Evolutionary conservation across 1,139 yeast species (phyloP).

Genomic region (Starmera stellimalicola): DNA sequence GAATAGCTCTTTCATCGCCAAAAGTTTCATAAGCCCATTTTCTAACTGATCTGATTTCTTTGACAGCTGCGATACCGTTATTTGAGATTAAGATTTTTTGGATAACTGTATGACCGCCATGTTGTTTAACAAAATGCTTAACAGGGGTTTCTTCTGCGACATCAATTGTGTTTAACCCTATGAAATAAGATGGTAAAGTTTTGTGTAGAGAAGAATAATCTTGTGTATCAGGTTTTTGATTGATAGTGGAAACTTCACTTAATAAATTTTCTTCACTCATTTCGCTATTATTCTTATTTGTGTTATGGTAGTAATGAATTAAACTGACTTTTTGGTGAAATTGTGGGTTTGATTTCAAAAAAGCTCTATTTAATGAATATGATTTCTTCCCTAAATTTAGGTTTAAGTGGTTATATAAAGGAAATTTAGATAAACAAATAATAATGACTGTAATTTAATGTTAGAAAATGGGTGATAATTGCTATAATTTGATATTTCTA

Average conservation of each 20-base stretch:
- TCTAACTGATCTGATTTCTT: conserved; percentile 92
- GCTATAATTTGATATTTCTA: too few species aligned
- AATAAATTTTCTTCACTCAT: conserved; percentile 31
- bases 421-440: background rate
- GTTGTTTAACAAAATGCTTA: conserved; percentile 74
- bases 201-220: conserved; percentile 26
- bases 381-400: too few species aligned
- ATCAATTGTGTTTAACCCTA: conserved; percentile 69
- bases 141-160: conserved; percentile 64
- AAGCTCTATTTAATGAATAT: too few species aligned
- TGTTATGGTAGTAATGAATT: conserved; percentile 1
- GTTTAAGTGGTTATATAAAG: too few species aligned
- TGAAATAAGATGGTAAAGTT: conserved; percentile 58
- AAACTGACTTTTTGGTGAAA: background rate
- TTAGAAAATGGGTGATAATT: too few species aligned
- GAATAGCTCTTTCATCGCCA: conserved; percentile 88
- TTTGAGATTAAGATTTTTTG: conserved; percentile 85
- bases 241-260: conserved; percentile 24
- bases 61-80: conserved; percentile 98
- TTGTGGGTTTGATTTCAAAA: background rate
- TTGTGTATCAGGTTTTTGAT: conserved; percentile 21
- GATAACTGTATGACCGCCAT: conserved; percentile 94
- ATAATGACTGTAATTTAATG: background rate
- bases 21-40: conserved; percentile 99
- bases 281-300: conserved; percentile 2